Evolutionary conservation across 176 grass and related monocot genomes (phyloP).

Genomic region (Zizania latifolia): DNA sequence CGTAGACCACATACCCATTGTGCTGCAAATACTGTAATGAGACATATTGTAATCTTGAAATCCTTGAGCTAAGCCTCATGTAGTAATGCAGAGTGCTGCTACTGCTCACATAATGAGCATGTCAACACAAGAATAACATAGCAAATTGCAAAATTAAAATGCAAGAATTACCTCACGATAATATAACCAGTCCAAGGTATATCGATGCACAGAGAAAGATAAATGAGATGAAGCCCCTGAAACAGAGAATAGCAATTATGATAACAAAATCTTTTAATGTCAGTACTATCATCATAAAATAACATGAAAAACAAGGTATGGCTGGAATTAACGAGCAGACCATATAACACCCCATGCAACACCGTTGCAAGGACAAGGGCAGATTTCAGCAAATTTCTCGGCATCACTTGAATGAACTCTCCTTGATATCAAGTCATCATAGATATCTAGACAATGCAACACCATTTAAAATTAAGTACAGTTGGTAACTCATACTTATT

Average conservation of each 20-base stretch:
- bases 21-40: background rate
- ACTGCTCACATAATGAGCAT: background rate
- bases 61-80: background rate
- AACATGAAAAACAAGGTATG: background rate
- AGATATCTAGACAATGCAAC: constrained; percentile 59
- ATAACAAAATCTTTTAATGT: background rate
- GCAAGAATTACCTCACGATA: constrained; percentile 71
- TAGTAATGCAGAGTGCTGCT: background rate
- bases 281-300: background rate
- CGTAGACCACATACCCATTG: background rate
- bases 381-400: constrained; percentile 98
- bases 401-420: constrained; percentile 95
- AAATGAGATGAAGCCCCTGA: constrained; percentile 92
- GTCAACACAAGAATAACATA: background rate
- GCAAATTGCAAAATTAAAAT: background rate
- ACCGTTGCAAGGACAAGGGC: constrained; percentile 91
- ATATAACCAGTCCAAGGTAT: constrained; percentile 91
- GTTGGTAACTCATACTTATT: constrained; percentile 9
- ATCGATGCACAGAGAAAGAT: constrained; percentile 67
- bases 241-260: constrained; percentile 28
- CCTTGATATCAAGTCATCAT: constrained; percentile 94
- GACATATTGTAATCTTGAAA: background rate
- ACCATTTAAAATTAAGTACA: background rate
- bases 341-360: constrained; percentile 88
- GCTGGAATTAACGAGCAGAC: constrained; percentile 36